A percentile compares a stretch with the other conserved stretches of the same genome.
These are phyloP conservation scores for Aspergillus sp. DNA, from an alignment of 2,329 filamentous ascomycete genomes.

Conservation along the genomic window DNA sequence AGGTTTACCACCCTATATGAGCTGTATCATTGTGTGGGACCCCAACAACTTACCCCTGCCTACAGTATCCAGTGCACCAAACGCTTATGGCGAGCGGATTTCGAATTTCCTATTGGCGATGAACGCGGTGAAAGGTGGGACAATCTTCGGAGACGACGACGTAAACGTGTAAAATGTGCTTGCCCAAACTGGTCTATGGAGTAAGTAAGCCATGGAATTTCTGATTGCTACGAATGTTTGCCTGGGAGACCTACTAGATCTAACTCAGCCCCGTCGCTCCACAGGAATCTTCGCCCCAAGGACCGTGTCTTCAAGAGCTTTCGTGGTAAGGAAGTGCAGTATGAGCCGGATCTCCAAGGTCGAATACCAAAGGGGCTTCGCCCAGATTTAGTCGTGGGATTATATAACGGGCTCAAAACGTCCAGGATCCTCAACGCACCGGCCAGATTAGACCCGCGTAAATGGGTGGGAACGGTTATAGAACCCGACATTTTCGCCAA, in stretches of 20 bases:
- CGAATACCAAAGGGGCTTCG: background rate
- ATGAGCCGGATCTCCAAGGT: background rate
- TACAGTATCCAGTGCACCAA: background rate
- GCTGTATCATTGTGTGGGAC: too few species aligned
- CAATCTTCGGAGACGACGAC: background rate
- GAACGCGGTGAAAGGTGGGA: background rate
- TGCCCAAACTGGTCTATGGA: background rate
- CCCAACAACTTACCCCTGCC: too few species aligned
- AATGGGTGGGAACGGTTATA: background rate
- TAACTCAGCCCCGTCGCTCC: too few species aligned
- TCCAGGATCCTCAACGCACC: background rate
- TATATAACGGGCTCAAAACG: background rate
- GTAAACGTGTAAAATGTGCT: background rate
- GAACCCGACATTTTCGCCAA: background rate
- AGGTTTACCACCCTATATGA: too few species aligned
- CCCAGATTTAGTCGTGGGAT: background rate
- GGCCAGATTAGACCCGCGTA: background rate
- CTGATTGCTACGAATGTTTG: too few species aligned
- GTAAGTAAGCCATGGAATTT: too few species aligned
- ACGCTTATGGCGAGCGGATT: background rate
- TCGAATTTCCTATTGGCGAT: background rate
- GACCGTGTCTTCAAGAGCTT: background rate
- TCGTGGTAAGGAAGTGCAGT: background rate
- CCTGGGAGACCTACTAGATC: too few species aligned
- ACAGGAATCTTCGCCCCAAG: background rate